These are phyloP conservation scores for Sordariomycetes sp. DNA, from an alignment of 2,329 filamentous ascomycete species.

Conservation along the genomic window DNA sequence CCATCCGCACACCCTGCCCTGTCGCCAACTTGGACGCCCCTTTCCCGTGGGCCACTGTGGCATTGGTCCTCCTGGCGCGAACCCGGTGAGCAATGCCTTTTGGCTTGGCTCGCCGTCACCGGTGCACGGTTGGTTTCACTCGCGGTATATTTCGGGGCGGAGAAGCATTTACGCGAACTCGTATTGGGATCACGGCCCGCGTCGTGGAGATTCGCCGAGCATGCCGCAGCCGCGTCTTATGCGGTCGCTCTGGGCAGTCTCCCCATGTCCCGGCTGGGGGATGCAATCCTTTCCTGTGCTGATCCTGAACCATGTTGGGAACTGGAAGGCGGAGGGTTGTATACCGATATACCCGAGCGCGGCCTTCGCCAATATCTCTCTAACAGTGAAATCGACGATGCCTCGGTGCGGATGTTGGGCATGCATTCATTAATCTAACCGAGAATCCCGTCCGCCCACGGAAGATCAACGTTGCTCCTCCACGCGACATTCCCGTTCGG, in stretches of 20 bases:
- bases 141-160: neutral
- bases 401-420: no score
- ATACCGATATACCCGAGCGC: no score
- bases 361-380: no score
- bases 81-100: neutral
- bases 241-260: neutral
- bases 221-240: neutral
- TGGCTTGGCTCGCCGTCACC: neutral
- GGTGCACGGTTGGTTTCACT: neutral
- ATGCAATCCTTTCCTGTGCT: neutral
- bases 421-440: no score
- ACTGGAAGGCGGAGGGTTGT: no score
- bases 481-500: no score
- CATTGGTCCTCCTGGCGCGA: neutral
- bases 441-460: no score
- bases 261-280: neutral
- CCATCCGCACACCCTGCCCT: neutral
- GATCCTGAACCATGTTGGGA: neutral
- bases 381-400: no score
- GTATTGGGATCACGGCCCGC: neutral
- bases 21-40: neutral
- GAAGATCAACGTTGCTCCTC: no score
- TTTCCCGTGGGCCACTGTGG: neutral
- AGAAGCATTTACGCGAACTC: slow-evolving; percentile 3
- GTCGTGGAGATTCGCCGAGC: neutral